Base-by-base conservation (phyloP, 495 filamentous ascomycete species). In the Aspergillus avenaceus region DNA sequence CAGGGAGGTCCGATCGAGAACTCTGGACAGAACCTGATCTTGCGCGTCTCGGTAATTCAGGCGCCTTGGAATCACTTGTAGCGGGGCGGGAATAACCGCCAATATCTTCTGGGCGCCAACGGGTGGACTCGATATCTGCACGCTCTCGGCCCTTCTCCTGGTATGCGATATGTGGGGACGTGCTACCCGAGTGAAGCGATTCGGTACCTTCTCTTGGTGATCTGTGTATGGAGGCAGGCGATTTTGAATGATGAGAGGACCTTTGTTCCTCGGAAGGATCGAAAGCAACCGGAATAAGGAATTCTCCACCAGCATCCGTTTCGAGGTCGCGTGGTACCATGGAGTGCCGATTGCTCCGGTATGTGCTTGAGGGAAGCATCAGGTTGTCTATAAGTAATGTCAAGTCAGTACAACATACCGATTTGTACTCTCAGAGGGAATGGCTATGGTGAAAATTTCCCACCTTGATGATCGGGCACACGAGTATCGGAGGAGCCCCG, bases 201-300 rank as follows among this genome's bases (percentile, higher is more conserved):
- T 51, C 31, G 45, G 34, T 41, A 31, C 25, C 32, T 41, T 56
- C 51, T 62, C 64, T n/a, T 19, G 47, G 41, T 46, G 61, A 54
- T 47, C 58, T 60, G 18, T 61, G 57, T 3, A 73, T 64, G 38
- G 73, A 70, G 5, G 73, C 40, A 13, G 60, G 37, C 5, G 60
- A 58, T 37, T 62, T 61, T 6, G 59, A 23, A 21, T 45, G 31
- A 11, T 36, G 32, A 13, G 79, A 74, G 23, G 81, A 74, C 26
- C 82, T 72, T 24, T 81, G 75, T 16, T 80, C 81, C 25, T 87
- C 81, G 25, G 83, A 90, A 8, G 90, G 87, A 58, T 98, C 93
- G 37, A 96, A 80, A 23, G 89, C 89, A 56, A 98, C 83, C 5
- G 92, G 91, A 45, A 98, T 93, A 45, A 95, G 86, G 52, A 95